Evolutionary conservation across 2,329 filamentous ascomycete species (phyloP), one percentile per base, ranked within the genome.

Genomic region (Colletotrichum aenigma): DNA sequence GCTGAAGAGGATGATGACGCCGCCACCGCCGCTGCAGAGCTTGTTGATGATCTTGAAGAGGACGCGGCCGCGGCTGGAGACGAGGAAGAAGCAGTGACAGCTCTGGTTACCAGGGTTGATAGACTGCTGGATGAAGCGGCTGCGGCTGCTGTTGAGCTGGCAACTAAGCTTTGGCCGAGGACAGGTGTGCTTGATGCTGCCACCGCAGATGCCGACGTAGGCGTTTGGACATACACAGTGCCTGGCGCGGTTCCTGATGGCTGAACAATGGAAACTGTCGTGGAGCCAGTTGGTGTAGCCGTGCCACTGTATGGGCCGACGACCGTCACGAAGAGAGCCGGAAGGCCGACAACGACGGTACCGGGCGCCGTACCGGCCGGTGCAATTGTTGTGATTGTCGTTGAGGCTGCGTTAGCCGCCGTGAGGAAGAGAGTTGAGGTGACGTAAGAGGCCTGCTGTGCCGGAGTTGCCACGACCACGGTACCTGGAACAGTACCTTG

Each of bases 401-500:
- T 72, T 0, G 68, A 38, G 2, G 32, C 72, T 4, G 68, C 69
- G 7, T 72, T 64, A 1, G 68, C 38, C 2, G 55, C 61, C 3
- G 72, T 75, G 8, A 75, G 72, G 69, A 75, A 75, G 30, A 75
- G 18, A 1, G 72, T 75, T 3, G 72, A 72, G 8, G 30, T 43
- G 38, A 75, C 30, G 30, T 61, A 71, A 6, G 72, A 62, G 1
- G 62, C 21, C 9, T 30, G 24, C 18, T 55, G 69, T 1, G 61
- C 61, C 2, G 64, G 56, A 1, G 73, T 36, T 10, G 69, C 64
- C 3, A 76, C 34, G 13, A 78, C 36, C 6, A 77, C 30, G 2
- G 73, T 77, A 1, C 71, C 76, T 15, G 73, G 66, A 16, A 15
- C 52, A 4, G 69, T 77, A 4, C 76, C 76, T 6, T 38, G 32